A percentile compares a stretch with the other conserved stretches of the same genome.
phyloP scores from a whole-genome alignment of 2,329 filamentous ascomycete genomes.

The Gnomoniopsis sp. region DNA sequence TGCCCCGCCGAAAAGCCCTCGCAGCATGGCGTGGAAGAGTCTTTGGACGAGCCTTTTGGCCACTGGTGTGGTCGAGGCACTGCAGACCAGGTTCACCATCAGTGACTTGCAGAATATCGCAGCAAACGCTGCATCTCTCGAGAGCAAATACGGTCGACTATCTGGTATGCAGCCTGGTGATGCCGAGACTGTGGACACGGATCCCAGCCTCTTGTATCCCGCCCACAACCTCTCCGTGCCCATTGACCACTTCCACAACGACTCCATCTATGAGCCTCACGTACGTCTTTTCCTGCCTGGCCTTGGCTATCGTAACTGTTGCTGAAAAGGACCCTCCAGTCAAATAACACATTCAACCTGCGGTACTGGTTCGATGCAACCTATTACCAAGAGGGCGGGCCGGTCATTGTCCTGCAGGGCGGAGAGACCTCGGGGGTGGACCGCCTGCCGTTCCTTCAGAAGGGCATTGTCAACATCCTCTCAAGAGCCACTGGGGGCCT shows the following conservation, averaged over 20 bases:
- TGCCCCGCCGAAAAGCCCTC: background rate
- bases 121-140: background rate
- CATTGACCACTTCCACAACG: slow-evolving; percentile 82
- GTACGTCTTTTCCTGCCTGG: background rate
- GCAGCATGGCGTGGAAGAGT: slow-evolving; percentile 3
- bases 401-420: slow-evolving; percentile 72
- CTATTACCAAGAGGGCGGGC: slow-evolving; percentile 73
- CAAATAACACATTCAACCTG: slow-evolving; percentile 62
- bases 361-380: slow-evolving; percentile 82
- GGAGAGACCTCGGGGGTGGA: slow-evolving; percentile 66
- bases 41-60: slow-evolving; percentile 2
- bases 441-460: slow-evolving; percentile 68
- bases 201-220: slow-evolving; percentile 29
- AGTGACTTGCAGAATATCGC: slow-evolving; percentile 4
- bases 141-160: background rate
- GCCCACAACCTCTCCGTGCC: slow-evolving; percentile 44
- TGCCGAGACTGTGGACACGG: background rate
- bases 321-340: slow-evolving; percentile 23
- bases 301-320: background rate
- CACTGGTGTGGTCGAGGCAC: slow-evolving; percentile 2
- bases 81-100: slow-evolving; percentile 13
- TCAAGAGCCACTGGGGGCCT: slow-evolving; percentile 69
- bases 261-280: slow-evolving; percentile 74
- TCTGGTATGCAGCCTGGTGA: background rate
- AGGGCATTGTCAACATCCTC: slow-evolving; percentile 72